Percentiles rank a stretch among this genome's conserved stretches.
These are phyloP conservation scores for Quercus phellos DNA, from an alignment of 331 rosid genomes.

Conservation along the genomic window DNA sequence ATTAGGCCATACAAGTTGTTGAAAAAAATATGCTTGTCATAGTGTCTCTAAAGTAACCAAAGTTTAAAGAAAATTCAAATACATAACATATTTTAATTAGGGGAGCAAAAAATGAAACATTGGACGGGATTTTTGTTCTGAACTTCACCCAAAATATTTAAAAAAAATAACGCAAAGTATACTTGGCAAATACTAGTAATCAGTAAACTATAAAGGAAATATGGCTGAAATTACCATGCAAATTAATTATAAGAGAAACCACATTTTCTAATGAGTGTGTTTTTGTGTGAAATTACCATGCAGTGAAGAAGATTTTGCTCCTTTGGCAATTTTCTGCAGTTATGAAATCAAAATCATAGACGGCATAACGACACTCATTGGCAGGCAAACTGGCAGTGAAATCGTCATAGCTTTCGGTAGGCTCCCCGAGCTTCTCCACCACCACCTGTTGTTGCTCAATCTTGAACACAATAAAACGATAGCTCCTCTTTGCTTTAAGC, in stretches of 20 bases:
- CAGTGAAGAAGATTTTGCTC: slow-evolving; percentile 91
- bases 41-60: too few species aligned
- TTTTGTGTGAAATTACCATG: slow-evolving; percentile 42
- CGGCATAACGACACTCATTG: slow-evolving; percentile 84
- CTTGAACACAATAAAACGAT: slow-evolving; percentile 69
- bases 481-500: slow-evolving; percentile 64
- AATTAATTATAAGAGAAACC: too few species aligned
- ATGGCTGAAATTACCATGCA: slow-evolving; percentile 48
- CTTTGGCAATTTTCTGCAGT: slow-evolving; percentile 81
- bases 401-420: slow-evolving; percentile 47
- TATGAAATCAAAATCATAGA: slow-evolving; percentile 74
- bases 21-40: too few species aligned
- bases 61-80: too few species aligned
- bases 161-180: too few species aligned
- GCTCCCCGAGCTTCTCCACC: slow-evolving; percentile 62
- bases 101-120: too few species aligned
- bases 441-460: slow-evolving; percentile 62
- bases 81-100: too few species aligned
- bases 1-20: too few species aligned
- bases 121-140: too few species aligned
- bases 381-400: slow-evolving; percentile 71
- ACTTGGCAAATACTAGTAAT: too few species aligned
- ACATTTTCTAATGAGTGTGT: neutral
- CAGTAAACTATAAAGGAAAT: too few species aligned
- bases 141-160: too few species aligned